Conservation (phyloP, 371 early-diverging fungal species). For the Mucor indicus region DNA sequence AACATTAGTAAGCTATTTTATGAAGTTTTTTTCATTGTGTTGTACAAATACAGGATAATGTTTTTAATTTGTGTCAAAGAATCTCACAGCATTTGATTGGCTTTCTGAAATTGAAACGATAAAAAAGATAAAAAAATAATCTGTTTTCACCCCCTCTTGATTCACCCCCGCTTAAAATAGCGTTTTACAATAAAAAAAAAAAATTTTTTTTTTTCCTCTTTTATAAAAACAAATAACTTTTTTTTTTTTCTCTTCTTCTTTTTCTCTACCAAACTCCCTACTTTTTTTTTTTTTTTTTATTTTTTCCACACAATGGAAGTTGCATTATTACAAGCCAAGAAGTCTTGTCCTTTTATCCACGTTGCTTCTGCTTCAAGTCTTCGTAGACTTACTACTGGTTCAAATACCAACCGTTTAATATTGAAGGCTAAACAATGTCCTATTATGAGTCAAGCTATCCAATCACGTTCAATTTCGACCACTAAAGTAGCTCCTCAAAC, state of each 20-base stretch:
- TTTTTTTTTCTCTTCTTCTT: neutral
- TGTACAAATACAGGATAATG: too few relatives aligned
- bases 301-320: constrained; percentile 38
- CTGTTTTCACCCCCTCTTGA: too few relatives aligned
- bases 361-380: constrained; percentile 66
- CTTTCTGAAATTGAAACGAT: too few relatives aligned
- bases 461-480: constrained; percentile 51
- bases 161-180: too few relatives aligned
- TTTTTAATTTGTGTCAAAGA: too few relatives aligned
- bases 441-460: constrained; percentile 84
- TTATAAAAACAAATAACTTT: too few relatives aligned
- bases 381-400: constrained; percentile 42
- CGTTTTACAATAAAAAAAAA: too few relatives aligned
- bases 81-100: too few relatives aligned
- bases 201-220: too few relatives aligned
- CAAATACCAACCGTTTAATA: constrained; percentile 53
- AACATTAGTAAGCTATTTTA: too few relatives aligned
- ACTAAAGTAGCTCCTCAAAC: constrained; percentile 27
- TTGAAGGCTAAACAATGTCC: constrained; percentile 83
- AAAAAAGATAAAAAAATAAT: too few relatives aligned
- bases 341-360: constrained; percentile 80
- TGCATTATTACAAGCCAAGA: constrained; percentile 33
- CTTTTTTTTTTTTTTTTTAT: neutral
- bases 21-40: too few relatives aligned
- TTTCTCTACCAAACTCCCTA: neutral